Base-by-base conservation (phyloP, 2,329 filamentous ascomycete species). In the Fusarium sp. region DNA sequence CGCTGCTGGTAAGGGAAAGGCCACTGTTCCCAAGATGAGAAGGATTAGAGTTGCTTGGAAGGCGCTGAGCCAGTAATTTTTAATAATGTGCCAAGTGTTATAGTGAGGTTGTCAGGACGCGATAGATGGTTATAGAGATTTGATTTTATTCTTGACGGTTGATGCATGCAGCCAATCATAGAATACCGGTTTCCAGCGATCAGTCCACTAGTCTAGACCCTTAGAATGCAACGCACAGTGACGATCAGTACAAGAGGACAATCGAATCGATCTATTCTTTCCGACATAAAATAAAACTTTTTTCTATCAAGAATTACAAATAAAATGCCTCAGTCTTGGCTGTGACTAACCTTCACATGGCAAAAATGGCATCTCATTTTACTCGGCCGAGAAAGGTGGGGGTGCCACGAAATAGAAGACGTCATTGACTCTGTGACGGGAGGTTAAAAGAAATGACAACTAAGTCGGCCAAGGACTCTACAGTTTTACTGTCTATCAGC, bases 11-110 rank as follows among this genome's bases (percentile, higher is more conserved):
- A 76, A 68, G 35, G 76, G 76, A 6, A 74, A 71, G 45, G 79
- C 79, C 4, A 82, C 78, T 8, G 79, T 83, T 13, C 78, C 80
- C 3, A 78, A 76, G 53, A 57, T 71, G 41, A 75, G 79, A 68
- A 79, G 87, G 58, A 68, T 88, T 25, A 72, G 74, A 56, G 85
- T 88, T 28, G 87, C 85, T 28, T 88, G 85, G 84, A 80, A 75
- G 65, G 82, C 84, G 7, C 74, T 88, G 74, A 54, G 54, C 22
- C 38, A 51, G 9, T 58, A 67, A 34, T 13, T 28, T 25, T 10
- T 29, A n/a, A 35, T 34, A n/a, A 22, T 1, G 19, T 26, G 26
- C 22, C 26, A 34, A 25, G 26, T 19, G 25, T 48, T 24, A 34
- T 35, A 15, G 4, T 31, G 29, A 34, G 11, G n/a, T 12, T 22